phyloP scores from a whole-genome alignment of 2,329 filamentous ascomycete genomes.

The Colletotrichum lini region DNA sequence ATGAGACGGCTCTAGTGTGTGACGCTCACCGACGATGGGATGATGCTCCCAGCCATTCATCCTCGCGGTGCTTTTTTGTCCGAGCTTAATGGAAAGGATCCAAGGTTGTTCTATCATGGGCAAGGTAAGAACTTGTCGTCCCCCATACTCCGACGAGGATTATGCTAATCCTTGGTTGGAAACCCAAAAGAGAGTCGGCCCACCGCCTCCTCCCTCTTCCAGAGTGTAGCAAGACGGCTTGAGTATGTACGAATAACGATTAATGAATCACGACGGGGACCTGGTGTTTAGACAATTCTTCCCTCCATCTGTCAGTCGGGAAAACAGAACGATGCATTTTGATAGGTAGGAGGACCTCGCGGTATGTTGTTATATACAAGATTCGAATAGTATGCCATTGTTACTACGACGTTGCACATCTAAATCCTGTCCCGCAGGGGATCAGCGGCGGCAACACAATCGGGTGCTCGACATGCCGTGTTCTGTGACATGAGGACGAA shows the following conservation, averaged over 20 bases:
- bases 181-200: not conserved
- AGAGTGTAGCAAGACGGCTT: not conserved
- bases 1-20: slow-evolving; percentile 21
- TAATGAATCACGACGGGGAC: slow-evolving; percentile 19
- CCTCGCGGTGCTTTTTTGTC: not conserved
- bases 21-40: not conserved
- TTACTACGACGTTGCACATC: not conserved
- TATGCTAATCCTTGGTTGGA: too few species aligned
- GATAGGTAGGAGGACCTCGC: not conserved
- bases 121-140: not conserved
- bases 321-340: slow-evolving; percentile 6
- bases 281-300: not conserved
- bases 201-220: too few species aligned
- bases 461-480: too few species aligned
- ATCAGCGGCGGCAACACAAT: not conserved
- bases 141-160: not conserved
- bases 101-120: not conserved
- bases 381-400: not conserved
- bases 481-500: not conserved
- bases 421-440: not conserved
- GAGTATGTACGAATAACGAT: slow-evolving; percentile 15
- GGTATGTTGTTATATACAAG: not conserved
- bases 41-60: not conserved
- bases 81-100: too few species aligned
- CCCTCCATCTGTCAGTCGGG: not conserved